phyloP scores from a whole-genome alignment of 768 basidiomycete species.

The Trametopsis cervina region DNA sequence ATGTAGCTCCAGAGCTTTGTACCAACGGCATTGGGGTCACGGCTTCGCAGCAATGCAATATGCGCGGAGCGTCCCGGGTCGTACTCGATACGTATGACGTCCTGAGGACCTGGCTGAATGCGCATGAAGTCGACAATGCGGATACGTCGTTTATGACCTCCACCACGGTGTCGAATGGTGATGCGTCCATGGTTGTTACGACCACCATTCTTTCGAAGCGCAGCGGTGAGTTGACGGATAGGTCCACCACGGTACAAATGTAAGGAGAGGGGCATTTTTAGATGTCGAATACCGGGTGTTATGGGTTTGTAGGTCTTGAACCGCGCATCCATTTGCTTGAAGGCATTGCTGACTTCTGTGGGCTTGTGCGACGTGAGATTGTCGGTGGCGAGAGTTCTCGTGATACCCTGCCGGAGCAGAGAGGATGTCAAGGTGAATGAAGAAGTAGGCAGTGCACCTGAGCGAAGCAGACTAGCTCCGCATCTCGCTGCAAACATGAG shows the following conservation, averaged over 20 bases:
- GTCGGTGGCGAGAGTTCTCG: conserved; percentile 32
- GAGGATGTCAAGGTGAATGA: conserved; percentile 18
- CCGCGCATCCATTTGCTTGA: conserved; percentile 45
- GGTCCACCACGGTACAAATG: conserved; percentile 88
- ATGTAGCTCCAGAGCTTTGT: conserved; percentile 79
- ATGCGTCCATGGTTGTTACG: conserved; percentile 78
- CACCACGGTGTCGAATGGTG: conserved; percentile 84
- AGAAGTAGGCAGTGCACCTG: conserved; percentile 23
- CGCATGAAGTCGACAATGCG: conserved; percentile 84
- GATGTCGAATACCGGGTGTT: conserved; percentile 80
- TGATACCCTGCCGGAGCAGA: conserved; percentile 14
- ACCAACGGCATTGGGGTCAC: conserved; percentile 46
- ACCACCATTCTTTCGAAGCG: conserved; percentile 81
- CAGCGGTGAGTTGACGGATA: conserved; percentile 70
- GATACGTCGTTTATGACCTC: conserved; percentile 84
- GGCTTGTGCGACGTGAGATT: conserved; percentile 24
- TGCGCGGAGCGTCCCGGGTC: conserved; percentile 93
- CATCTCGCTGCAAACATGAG: conserved; percentile 41
- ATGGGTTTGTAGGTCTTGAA: conserved; percentile 91
- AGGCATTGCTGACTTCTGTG: conserved; percentile 31
- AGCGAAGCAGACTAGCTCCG: conserved; percentile 34
- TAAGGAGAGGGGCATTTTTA: conserved; percentile 71
- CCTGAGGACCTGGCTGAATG: conserved; percentile 69
- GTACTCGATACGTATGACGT: conserved; percentile 93
- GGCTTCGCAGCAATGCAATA: conserved; percentile 79